A percentile compares a stretch with the other conserved stretches of the same genome.
Conservation (phyloP, 2,329 filamentous ascomycete species). For the Scedosporium apiospermum region DNA sequence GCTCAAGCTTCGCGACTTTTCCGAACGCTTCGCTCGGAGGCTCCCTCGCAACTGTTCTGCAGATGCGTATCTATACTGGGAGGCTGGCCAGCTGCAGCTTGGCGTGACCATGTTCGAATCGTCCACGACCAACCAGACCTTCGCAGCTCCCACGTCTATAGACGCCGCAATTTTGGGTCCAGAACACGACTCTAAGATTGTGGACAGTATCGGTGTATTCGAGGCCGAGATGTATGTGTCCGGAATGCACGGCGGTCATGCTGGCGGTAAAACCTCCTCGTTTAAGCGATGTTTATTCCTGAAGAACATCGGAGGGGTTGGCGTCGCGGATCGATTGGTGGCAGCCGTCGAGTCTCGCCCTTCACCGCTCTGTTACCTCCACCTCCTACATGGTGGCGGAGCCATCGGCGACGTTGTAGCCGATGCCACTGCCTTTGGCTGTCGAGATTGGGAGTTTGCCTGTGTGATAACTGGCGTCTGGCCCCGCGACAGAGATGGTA, state of each 20-base stretch:
- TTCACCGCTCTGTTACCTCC: constrained; percentile 47
- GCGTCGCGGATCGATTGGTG: constrained; percentile 27
- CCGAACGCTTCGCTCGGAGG: constrained; percentile 24
- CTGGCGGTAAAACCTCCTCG: constrained; percentile 47
- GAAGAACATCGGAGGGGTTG: constrained; percentile 28
- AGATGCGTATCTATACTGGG: constrained; percentile 47
- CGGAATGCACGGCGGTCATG: constrained; percentile 48
- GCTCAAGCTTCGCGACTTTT: constrained; percentile 28
- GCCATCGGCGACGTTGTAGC: constrained; percentile 32
- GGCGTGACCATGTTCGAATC: constrained; percentile 41
- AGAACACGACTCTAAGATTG: constrained; percentile 19
- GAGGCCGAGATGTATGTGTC: constrained; percentile 53
- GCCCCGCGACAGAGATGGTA: constrained; percentile 42
- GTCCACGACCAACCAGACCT: constrained; percentile 14
- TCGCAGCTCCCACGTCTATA: constrained; percentile 8
- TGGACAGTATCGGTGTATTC: constrained; percentile 43
- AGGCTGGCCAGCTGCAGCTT: constrained; percentile 33
- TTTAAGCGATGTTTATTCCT: constrained; percentile 58
- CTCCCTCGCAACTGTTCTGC: constrained; percentile 35
- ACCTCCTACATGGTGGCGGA: constrained; percentile 51
- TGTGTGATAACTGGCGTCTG: constrained; percentile 56
- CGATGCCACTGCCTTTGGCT: constrained; percentile 49
- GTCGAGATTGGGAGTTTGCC: constrained; percentile 54
- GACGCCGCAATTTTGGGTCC: constrained; percentile 20
- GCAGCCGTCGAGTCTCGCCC: constrained; percentile 37